Evolutionary conservation across 2,329 filamentous ascomycete species (phyloP), one percentile per base, ranked within the genome.

Genomic region (Blastomyces parvus): DNA sequence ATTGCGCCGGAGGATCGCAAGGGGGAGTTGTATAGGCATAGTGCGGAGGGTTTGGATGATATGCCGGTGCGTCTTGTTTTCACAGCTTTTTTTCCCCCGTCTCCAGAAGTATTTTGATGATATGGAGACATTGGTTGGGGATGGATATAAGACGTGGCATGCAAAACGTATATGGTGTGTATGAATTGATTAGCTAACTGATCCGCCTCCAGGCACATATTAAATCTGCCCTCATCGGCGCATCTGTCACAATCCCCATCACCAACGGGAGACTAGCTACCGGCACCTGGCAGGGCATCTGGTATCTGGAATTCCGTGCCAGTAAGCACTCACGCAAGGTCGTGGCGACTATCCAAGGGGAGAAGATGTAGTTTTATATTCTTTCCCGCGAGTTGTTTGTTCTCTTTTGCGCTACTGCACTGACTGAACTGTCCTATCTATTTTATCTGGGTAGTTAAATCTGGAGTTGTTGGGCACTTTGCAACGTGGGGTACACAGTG

Each of bases 321-420:
- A 80, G 80, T 69, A 90, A 85, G 76, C 92, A 97, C 76, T 81
- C 85, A 67, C 84, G 94, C 71, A 89, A 86, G 73, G 84, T 97
- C 14, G 87, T 99, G 66, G 93, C 93, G 62, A 97, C 94, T 1
- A 95, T 97, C 66, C 92, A 97, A 76, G 94, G 93, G 53, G 89
- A 97, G 79, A 86, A 84, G 78, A 68, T 65, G 7, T 76, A 70
- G 76, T 65, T 70, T 9, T 59, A 30, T 30, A 30, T 55, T 44
- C 13, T 40, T 59, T 48, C 11, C 4, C 1, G 8, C 11, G 40
- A n/a, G 30, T 11, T 36, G 6, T 38, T 0, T 57, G 1, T 36
- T 13, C 36, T 40, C 14, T 40, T 33, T 6, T 22, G 30, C 4
- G 17, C 13, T 22, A 44, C 27, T 59, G n/a, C 27, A 19, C 44